Base-by-base conservation (phyloP, 192 early-diverging fungal species). In the Coemansia sp. region DNA sequence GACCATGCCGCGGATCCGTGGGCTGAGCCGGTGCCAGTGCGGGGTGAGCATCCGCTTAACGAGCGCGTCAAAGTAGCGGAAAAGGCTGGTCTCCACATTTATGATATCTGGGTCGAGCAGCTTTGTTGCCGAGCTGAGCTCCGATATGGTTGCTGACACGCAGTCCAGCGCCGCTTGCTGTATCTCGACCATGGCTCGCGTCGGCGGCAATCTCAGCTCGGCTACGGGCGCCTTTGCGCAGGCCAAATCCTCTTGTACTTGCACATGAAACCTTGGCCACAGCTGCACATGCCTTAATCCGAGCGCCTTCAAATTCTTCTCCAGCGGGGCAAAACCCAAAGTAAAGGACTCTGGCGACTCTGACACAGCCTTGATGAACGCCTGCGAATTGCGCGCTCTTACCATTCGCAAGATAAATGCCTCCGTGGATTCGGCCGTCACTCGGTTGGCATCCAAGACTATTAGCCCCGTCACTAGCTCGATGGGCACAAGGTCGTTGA, bases 351-450 rank as follows among this genome's bases (percentile, higher is more conserved):
- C 92, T 9, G 96, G 94, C 19, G 85, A 77, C 60, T 98, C 95
- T 38, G 94, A 94, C 53, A 99, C 91, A 0, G 95, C 97, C 70
- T 96, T 96, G 73, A 99, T 93, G 59, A 97, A 98, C 5, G 91
- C 92, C 46, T 86, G 64, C 46, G 89, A 83, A 79, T 98, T 98
- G 11, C 87, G 76, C 58, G 93, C 84, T 8, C 93, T 86, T 62
- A 89, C 87, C 15, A 99, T 70, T 11, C 94, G 85, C 25, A 98
- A 66, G 38, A 97, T 93, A 64, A 98, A 95, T 6, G 95, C 92
- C 73, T 97, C 95, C 42, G 87, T 94, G 1, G 94, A 93, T 31
- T 90, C 87, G 14, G 88, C 90, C 0, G 81, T 80, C 4, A 99
- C 86, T 37, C 91, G 83, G 54, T 94, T 91, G 15, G 96, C 96